phyloP scores from a whole-genome alignment of 129 eudicot species.

The Artemisia argyi region DNA sequence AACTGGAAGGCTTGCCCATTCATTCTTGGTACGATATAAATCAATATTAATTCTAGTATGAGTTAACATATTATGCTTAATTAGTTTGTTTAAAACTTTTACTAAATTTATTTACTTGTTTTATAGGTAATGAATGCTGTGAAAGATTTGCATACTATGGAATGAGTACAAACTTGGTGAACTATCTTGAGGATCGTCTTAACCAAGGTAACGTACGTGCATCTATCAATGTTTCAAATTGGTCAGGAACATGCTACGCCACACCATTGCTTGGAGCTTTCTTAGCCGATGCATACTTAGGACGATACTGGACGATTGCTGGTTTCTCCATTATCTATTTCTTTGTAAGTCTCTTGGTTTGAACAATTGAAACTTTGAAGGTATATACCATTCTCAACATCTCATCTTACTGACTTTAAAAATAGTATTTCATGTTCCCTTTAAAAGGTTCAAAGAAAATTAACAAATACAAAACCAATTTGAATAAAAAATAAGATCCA shows the following conservation, averaged over 20 bases:
- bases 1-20: constrained; percentile 77
- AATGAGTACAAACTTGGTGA: constrained; percentile 85
- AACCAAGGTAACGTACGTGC: constrained; percentile 62
- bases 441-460: too few relatives aligned
- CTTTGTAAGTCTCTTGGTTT: constrained; percentile 43
- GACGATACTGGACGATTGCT: constrained; percentile 86
- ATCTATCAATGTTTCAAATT: constrained; percentile 62
- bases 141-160: constrained; percentile 95
- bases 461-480: too few relatives aligned
- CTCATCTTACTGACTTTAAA: too few relatives aligned
- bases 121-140: constrained; percentile 75
- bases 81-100: neutral
- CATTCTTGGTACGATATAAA: constrained; percentile 55
- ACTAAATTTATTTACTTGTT: neutral
- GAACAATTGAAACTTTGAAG: neutral
- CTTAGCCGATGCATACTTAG: constrained; percentile 82
- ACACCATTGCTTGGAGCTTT: constrained; percentile 87
- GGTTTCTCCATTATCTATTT: constrained; percentile 63
- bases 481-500: neutral
- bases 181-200: constrained; percentile 57
- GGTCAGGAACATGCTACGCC: constrained; percentile 86
- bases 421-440: too few relatives aligned
- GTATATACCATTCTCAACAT: neutral
- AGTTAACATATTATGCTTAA: neutral
- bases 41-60: neutral